Conservation (phyloP, 768 basidiomycete genomes). For the Auriscalpium vulgare region DNA sequence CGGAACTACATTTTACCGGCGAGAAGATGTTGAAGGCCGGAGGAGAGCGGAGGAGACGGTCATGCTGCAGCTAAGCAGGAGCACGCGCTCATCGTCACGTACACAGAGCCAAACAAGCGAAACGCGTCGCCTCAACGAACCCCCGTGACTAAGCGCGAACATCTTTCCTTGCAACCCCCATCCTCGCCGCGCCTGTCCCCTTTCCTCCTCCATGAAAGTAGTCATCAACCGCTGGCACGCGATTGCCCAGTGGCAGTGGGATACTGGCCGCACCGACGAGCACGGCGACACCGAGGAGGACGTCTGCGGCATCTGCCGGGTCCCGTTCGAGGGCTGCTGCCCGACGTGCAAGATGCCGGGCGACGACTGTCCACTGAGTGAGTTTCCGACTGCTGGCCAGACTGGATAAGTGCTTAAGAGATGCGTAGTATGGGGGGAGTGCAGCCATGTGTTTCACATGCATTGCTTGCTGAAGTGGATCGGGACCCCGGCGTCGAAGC, state of each 20-base stretch:
- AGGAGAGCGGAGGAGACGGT: background rate
- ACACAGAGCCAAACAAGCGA: constrained; percentile 11
- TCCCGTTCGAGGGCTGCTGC: constrained; percentile 91
- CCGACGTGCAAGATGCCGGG: constrained; percentile 95
- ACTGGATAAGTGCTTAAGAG: background rate
- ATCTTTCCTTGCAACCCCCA: background rate
- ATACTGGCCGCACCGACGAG: constrained; percentile 36
- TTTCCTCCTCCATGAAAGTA: constrained; percentile 54
- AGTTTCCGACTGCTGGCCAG: constrained; percentile 22
- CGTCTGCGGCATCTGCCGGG: constrained; percentile 83
- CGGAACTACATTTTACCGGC: background rate
- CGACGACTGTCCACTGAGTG: constrained; percentile 89
- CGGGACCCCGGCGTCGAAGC: constrained; percentile 79
- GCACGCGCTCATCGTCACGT: constrained; percentile 6
- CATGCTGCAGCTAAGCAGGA: background rate
- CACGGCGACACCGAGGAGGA: constrained; percentile 58
- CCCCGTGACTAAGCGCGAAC: background rate
- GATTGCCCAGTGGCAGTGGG: constrained; percentile 87
- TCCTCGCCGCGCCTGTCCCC: background rate
- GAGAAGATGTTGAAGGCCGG: background rate
- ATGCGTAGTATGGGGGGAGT: constrained; percentile 90
- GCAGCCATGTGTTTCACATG: constrained; percentile 97
- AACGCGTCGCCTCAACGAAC: constrained; percentile 8
- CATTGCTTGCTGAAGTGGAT: constrained; percentile 98
- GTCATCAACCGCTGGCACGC: constrained; percentile 81